Conservation (phyloP, 306 rosid genomes). For the Gillenia trifoliata region DNA sequence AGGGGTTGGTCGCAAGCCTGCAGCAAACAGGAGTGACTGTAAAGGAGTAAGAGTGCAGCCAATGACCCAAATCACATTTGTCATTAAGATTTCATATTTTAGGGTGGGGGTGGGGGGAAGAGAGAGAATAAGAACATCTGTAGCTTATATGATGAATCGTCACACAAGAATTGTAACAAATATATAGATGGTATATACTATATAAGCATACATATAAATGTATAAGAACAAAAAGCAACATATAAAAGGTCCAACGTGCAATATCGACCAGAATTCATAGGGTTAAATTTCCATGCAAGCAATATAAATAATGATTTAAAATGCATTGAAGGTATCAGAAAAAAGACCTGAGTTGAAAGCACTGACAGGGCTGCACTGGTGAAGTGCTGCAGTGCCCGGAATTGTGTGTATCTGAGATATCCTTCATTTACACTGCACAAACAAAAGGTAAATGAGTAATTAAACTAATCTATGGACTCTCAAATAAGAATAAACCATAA, state of each 20-base stretch:
- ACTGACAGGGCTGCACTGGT: conserved; percentile 84
- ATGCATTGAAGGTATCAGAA: conserved; percentile 10
- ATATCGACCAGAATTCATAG: background rate
- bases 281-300: background rate
- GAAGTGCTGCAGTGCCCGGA: conserved; percentile 84
- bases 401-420: conserved; percentile 85
- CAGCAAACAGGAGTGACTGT: conserved; percentile 98
- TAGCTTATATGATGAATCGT: background rate
- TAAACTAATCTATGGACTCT: background rate
- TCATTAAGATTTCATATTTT: background rate
- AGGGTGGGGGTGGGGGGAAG: background rate
- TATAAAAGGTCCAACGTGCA: background rate
- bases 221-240: background rate
- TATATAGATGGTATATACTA: background rate
- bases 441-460: conserved; percentile 5
- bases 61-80: conserved; percentile 21
- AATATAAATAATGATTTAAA: background rate
- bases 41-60: conserved; percentile 55
- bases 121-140: background rate
- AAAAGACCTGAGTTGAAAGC: conserved; percentile 83
- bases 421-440: conserved; percentile 82
- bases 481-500: background rate
- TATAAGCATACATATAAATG: background rate
- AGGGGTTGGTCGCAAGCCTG: conserved; percentile 96
- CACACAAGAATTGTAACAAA: background rate